Percentiles rank a stretch among this genome's conserved stretches.
phyloP scores from a whole-genome alignment of 2,329 filamentous ascomycete genomes.

The Coleophoma cylindrospora region DNA sequence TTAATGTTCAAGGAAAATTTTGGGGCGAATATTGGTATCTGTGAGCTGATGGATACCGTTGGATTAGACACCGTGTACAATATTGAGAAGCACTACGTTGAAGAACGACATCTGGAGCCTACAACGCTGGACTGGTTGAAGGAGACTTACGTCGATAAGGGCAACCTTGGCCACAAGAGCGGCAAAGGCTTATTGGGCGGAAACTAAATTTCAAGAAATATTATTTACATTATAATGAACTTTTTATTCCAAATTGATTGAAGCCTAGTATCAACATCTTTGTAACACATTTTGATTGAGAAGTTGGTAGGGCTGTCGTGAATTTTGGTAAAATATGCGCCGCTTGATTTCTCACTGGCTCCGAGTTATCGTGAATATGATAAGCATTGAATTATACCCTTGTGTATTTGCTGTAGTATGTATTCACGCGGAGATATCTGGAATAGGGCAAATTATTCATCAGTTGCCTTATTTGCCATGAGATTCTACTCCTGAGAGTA shows the following conservation, averaged over 20 bases:
- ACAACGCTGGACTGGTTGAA: slow-evolving; percentile 27
- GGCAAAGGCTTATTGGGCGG: background rate
- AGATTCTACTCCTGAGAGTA: too few species aligned
- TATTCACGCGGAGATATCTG: too few species aligned
- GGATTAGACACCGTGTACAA: slow-evolving; percentile 33
- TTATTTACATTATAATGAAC: background rate
- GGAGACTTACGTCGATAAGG: slow-evolving; percentile 23
- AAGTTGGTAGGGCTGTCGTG: background rate
- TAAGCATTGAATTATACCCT: too few species aligned
- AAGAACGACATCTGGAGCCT: slow-evolving; percentile 16
- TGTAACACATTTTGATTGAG: too few species aligned
- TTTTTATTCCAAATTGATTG: background rate
- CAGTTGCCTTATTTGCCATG: too few species aligned
- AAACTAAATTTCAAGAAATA: background rate
- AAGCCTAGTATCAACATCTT: too few species aligned
- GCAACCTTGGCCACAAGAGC: slow-evolving; percentile 20
- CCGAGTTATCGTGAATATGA: too few species aligned
- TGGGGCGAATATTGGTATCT: slow-evolving; percentile 28
- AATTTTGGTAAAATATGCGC: background rate
- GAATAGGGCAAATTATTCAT: too few species aligned
- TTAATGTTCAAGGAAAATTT: slow-evolving; percentile 30
- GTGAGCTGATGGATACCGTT: slow-evolving; percentile 34
- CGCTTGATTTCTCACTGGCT: too few species aligned
- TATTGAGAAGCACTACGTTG: slow-evolving; percentile 34
- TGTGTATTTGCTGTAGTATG: too few species aligned